Base-by-base conservation (phyloP, 2,329 filamentous ascomycete species). In the Aspergillus cejpii region DNA sequence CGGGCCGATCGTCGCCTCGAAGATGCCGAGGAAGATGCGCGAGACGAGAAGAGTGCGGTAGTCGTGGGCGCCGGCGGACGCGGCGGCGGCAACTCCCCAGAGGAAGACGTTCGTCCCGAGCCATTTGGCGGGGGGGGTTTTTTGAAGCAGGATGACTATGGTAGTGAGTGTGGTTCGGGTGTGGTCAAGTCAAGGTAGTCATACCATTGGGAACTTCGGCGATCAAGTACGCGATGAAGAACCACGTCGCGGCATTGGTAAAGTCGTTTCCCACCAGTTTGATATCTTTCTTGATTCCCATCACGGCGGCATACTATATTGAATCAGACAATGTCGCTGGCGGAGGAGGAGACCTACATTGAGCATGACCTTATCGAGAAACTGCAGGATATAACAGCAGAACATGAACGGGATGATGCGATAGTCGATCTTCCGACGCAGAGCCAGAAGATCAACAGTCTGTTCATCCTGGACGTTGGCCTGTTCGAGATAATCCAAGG, bases 381-480 rank as follows among this genome's bases (percentile, higher is more conserved):
- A 81, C 55, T 82, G 78, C 65, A 81, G 71, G n/a, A 74, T 75
- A 56, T 83, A 83, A 56, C 74, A 77, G 36, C 71, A 62, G 48
- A 81, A 81, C 76, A 82, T 80, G 42, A 82, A 67, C 0, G 79
- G 79, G 26, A 83, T 69, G 42, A 83, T 78, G 39, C 69, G 74
- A 65, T 68, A 75, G 55, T 83, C 79, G 39, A 83, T 74, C 61
- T 75, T 79, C 48, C 74, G 72, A 3, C 77, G 66, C 34, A 82
- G 59, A 1, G 63, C 62, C 48, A 65, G 63, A 37, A 78, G 63
- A 49, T 77, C 62, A 27, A 74, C 41, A 6, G 45, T 43, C 23
- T 49, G 42, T 34, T 41, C 62, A 17, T 50, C 48, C 36, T 53
- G 48, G 39, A 51, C 53, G 33, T 56, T 58, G 37, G 62, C 61